Conservation (phyloP, 495 filamentous ascomycete genomes). For the Cetradonia linearis region DNA sequence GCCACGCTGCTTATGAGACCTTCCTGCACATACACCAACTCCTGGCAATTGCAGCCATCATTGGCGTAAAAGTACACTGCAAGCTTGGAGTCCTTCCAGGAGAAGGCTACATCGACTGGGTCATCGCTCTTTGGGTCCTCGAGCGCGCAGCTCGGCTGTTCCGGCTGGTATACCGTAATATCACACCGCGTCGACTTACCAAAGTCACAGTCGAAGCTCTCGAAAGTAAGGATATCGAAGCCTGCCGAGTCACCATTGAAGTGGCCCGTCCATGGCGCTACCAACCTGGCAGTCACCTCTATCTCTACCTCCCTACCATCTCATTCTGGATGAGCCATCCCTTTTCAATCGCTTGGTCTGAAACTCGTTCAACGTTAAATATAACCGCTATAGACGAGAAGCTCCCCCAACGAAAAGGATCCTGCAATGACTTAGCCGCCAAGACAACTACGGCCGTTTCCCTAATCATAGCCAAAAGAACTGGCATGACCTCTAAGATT, state of each 20-base stretch:
- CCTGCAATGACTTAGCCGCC: slow-evolving; percentile 25
- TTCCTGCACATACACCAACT: slow-evolving; percentile 74
- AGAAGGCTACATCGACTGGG: slow-evolving; percentile 48
- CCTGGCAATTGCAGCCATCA: slow-evolving; percentile 50
- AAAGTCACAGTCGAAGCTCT: slow-evolving; percentile 41
- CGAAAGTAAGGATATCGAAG: slow-evolving; percentile 37
- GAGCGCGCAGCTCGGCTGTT: slow-evolving; percentile 50
- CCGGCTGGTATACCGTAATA: slow-evolving; percentile 51
- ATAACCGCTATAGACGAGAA: slow-evolving; percentile 36
- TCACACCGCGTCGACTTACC: slow-evolving; percentile 34
- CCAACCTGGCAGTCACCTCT: slow-evolving; percentile 68
- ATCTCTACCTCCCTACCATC: slow-evolving; percentile 67
- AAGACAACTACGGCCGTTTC: slow-evolving; percentile 51
- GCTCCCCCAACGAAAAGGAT: slow-evolving; percentile 17
- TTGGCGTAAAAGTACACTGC: slow-evolving; percentile 62
- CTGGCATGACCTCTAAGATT: slow-evolving; percentile 72
- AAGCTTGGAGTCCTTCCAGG: slow-evolving; percentile 50
- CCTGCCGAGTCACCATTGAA: slow-evolving; percentile 54
- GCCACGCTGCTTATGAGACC: slow-evolving; percentile 84
- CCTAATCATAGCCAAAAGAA: slow-evolving; percentile 65
- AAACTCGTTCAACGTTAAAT: slow-evolving; percentile 22
- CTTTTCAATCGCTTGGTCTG: slow-evolving; percentile 47
- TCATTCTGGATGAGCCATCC: slow-evolving; percentile 60
- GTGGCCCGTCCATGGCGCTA: slow-evolving; percentile 68
- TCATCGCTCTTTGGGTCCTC: slow-evolving; percentile 53